Percentiles rank a stretch among this genome's conserved stretches.
These are phyloP conservation scores for Aquilaria malaccensis DNA, from an alignment of 345 rosid species.

Conservation along the genomic window DNA sequence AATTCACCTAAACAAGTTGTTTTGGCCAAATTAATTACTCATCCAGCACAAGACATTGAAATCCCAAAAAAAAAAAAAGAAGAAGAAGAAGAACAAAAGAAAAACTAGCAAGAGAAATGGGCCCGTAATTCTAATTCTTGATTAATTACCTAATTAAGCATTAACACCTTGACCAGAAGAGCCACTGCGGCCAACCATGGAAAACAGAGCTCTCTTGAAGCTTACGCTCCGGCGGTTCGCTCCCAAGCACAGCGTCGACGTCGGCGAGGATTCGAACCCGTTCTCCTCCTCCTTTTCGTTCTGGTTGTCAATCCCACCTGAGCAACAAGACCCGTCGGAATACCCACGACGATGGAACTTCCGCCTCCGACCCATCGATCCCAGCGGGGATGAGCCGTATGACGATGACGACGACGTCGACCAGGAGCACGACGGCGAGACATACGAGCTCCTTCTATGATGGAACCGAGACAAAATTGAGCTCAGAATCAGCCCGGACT, in stretches of 20 bases:
- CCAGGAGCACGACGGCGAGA: conserved; percentile 32
- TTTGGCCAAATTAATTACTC: too few species aligned
- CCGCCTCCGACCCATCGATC: conserved; percentile 10
- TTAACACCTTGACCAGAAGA: conserved; percentile 12
- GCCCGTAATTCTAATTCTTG: too few species aligned
- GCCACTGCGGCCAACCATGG: conserved; percentile 26
- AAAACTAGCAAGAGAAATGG: not conserved
- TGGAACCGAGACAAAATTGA: conserved; percentile 10
- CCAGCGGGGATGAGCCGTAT: conserved; percentile 14
- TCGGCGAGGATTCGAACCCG: conserved; percentile 18
- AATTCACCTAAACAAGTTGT: too few species aligned
- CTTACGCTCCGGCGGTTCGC: conserved; percentile 17
- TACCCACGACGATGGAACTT: not conserved
- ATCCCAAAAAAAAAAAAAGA: not conserved
- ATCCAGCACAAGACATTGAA: too few species aligned
- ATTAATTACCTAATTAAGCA: not conserved
- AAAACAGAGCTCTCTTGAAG: conserved; percentile 38
- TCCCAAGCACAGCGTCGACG: conserved; percentile 28
- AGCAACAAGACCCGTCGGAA: conserved; percentile 25
- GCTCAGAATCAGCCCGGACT: conserved; percentile 13
- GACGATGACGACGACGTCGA: conserved; percentile 30
- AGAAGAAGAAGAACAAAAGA: not conserved
- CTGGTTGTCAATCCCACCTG: conserved; percentile 9
- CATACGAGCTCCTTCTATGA: conserved; percentile 28
- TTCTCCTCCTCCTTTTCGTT: conserved; percentile 7